Percentiles rank a stretch among this genome's conserved stretches.
Evolutionary conservation across 495 filamentous ascomycete species (phyloP).

Genomic region (Pseudotulostoma volvatum): DNA sequence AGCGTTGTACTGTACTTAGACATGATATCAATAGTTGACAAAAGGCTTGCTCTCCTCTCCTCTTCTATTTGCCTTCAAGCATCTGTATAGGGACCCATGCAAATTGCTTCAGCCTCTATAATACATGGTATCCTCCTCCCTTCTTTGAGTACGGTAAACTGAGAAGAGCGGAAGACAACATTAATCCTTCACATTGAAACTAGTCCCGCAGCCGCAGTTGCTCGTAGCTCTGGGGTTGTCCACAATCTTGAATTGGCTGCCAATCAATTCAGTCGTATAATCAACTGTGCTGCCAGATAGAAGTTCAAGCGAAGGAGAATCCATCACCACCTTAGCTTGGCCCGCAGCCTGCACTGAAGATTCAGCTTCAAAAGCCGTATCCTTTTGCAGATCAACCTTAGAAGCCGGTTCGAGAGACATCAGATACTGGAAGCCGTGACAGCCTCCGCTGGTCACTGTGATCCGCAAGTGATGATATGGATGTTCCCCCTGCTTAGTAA

Average conservation of each 20-base stretch:
- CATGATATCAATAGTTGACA: no score
- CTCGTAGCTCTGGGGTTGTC: slow-evolving; percentile 82
- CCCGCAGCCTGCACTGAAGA: slow-evolving; percentile 21
- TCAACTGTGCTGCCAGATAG: slow-evolving; percentile 87
- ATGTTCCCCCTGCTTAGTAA: slow-evolving; percentile 48
- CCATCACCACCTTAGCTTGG: slow-evolving; percentile 74
- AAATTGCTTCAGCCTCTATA: no score
- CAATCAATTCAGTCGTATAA: slow-evolving; percentile 92
- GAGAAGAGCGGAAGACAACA: no score
- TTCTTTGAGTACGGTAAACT: no score
- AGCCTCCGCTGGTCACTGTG: slow-evolving; percentile 80
- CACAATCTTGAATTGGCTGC: slow-evolving; percentile 92
- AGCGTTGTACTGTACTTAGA: no score
- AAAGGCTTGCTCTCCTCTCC: no score
- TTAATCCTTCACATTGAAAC: slow-evolving; percentile 75
- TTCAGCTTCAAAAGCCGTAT: slow-evolving; percentile 42
- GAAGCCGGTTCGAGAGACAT: slow-evolving; percentile 60
- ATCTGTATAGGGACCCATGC: no score
- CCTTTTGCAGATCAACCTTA: slow-evolving; percentile 52
- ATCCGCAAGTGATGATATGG: slow-evolving; percentile 74
- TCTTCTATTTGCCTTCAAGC: no score
- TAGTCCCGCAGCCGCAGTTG: slow-evolving; percentile 95
- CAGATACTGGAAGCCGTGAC: slow-evolving; percentile 94
- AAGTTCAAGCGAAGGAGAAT: slow-evolving; percentile 72
- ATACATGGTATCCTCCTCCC: no score